These are phyloP conservation scores for Colletotrichum cordylinicola DNA, from an alignment of 2,329 filamentous ascomycete genomes.

Conservation along the genomic window DNA sequence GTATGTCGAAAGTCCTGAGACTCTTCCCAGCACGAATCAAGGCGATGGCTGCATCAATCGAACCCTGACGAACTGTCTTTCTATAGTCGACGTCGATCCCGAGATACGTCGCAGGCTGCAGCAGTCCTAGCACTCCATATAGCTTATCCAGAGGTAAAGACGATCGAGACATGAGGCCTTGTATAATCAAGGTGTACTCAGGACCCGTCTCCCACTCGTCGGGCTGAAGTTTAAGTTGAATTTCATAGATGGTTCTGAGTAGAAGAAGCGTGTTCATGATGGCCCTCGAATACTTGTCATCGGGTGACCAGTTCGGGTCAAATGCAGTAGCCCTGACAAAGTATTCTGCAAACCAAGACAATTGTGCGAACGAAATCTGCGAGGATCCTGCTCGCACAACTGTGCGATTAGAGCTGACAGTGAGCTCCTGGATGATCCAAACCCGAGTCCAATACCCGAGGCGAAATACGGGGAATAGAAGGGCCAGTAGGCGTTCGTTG, in stretches of 20 bases:
- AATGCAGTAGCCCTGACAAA: fast-evolving
- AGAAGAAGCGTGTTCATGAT: fast-evolving
- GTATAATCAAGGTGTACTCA: fast-evolving
- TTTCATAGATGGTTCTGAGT: fast-evolving
- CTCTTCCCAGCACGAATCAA: not conserved
- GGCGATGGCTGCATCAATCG: not conserved
- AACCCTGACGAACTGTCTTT: not conserved
- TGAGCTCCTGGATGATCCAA: not conserved
- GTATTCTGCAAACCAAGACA: not conserved
- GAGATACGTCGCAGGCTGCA: fast-evolving
- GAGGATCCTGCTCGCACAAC: not conserved
- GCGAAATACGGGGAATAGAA: not conserved
- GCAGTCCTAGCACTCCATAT: fast-evolving
- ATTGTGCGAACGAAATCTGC: not conserved
- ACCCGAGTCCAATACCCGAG: not conserved
- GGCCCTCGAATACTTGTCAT: no score
- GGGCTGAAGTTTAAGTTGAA: fast-evolving
- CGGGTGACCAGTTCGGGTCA: not conserved
- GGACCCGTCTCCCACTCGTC: not conserved
- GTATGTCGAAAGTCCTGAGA: fast-evolving
- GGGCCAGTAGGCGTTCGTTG: not conserved
- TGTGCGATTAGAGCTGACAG: not conserved
- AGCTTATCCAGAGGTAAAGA: not conserved
- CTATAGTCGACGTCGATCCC: not conserved
- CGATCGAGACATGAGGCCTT: not conserved